Percentiles rank a stretch among this genome's conserved stretches.
These are phyloP conservation scores for Lactarius akahatsu DNA, from an alignment of 768 basidiomycete genomes.

Conservation along the genomic window DNA sequence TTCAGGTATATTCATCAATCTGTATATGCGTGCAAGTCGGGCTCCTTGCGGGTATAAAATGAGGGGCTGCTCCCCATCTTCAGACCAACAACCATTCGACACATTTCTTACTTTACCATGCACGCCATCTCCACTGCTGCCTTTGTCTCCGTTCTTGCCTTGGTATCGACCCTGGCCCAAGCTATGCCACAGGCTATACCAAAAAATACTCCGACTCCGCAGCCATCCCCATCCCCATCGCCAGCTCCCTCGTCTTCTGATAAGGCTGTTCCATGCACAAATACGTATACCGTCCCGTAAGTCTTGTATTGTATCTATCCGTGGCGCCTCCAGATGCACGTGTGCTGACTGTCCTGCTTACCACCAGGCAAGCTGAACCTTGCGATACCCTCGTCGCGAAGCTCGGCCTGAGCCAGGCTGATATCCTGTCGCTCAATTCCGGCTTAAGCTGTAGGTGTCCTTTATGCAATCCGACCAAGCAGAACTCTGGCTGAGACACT, in stretches of 20 bases:
- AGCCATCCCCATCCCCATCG: too few relatives aligned
- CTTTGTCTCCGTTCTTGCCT: conserved; percentile 7
- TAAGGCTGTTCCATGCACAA: neutral
- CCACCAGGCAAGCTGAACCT: neutral
- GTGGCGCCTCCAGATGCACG: neutral
- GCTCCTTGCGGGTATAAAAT: conserved; percentile 2
- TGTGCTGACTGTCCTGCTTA: neutral
- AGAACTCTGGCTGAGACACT: neutral
- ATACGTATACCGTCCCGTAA: neutral
- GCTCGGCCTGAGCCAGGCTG: neutral
- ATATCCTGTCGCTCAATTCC: conserved; percentile 12
- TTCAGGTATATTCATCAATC: neutral
- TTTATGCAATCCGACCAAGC: neutral
- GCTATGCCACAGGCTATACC: neutral
- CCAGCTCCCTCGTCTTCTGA: too few relatives aligned
- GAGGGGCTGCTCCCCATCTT: neutral
- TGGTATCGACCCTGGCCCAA: neutral
- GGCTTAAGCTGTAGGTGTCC: conserved; percentile 2
- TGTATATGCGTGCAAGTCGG: neutral
- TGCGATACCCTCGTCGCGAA: conserved; percentile 1
- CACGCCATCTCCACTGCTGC: neutral
- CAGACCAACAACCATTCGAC: neutral
- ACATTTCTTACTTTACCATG: neutral
- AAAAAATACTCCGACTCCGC: too few relatives aligned
- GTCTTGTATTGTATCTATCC: neutral